Evolutionary conservation across 2,329 filamentous ascomycete genomes (phyloP).

Genomic region (Neofusicoccum umdonicola): DNA sequence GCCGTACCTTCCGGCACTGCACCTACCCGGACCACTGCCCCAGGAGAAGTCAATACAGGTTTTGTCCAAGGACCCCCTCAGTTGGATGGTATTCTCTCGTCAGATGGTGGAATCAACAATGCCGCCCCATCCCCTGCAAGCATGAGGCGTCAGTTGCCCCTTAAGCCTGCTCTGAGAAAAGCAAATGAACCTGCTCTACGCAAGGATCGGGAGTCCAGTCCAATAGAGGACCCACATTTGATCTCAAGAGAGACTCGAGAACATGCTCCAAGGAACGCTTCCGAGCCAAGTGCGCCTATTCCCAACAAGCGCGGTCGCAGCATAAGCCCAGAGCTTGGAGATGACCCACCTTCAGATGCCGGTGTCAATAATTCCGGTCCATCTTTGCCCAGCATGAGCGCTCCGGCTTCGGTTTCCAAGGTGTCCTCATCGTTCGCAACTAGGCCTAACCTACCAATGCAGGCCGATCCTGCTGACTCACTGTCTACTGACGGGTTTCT

Average conservation of each 20-base stretch:
- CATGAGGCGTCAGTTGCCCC: neutral
- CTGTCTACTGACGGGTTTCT: no score
- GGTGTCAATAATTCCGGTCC: neutral
- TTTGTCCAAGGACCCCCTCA: neutral
- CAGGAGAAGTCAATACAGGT: neutral
- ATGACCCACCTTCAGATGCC: neutral
- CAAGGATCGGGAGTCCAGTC: no score
- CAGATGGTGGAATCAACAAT: conserved; percentile 8
- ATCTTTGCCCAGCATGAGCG: neutral
- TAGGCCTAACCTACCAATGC: neutral
- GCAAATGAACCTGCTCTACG: no score
- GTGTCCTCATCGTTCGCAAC: neutral
- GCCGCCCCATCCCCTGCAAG: neutral
- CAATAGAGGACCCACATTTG: no score
- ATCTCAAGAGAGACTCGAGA: no score
- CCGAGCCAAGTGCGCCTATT: neutral
- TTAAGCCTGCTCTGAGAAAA: neutral
- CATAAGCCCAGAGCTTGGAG: neutral
- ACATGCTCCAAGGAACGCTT: no score
- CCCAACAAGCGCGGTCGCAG: neutral
- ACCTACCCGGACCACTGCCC: neutral
- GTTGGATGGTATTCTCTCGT: neutral
- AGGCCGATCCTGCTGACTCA: neutral
- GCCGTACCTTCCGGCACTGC: neutral
- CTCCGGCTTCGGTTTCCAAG: neutral